A percentile compares a stretch with the other conserved stretches of the same genome.
These are phyloP conservation scores for Saccharomyces uvarum DNA, from an alignment of 1,139 yeast genomes.

Conservation along the genomic window DNA sequence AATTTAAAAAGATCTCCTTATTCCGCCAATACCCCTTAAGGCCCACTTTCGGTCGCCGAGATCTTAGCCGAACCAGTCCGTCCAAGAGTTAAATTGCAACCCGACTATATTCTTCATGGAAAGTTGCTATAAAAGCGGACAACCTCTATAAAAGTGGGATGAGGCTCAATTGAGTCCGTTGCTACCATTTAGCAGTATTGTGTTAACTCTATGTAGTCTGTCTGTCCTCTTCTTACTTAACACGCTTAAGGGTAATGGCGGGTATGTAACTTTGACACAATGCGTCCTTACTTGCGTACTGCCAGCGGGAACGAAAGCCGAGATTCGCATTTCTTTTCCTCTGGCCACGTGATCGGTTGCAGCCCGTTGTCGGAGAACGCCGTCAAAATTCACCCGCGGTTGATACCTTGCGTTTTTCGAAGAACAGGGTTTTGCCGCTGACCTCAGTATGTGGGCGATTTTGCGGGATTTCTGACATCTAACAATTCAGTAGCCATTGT, in stretches of 20 bases:
- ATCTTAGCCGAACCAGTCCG: neutral
- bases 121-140: neutral
- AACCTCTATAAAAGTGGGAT: neutral
- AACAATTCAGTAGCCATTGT: neutral
- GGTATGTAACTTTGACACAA: neutral
- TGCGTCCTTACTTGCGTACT: neutral
- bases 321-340: neutral
- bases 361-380: neutral
- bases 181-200: neutral
- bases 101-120: neutral
- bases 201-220: neutral
- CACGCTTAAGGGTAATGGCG: neutral
- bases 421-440: neutral
- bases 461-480: neutral
- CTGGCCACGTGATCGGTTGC: neutral
- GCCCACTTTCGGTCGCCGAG: neutral
- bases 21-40: neutral
- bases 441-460: neutral
- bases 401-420: neutral
- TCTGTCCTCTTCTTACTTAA: neutral
- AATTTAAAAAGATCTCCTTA: neutral
- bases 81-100: neutral
- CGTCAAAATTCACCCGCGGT: neutral
- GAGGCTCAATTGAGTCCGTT: neutral
- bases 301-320: neutral